A percentile compares a stretch with the other conserved stretches of the same genome.
phyloP scores from a whole-genome alignment of 1,139 yeast genomes.

The Suhomyces panamericanus region DNA sequence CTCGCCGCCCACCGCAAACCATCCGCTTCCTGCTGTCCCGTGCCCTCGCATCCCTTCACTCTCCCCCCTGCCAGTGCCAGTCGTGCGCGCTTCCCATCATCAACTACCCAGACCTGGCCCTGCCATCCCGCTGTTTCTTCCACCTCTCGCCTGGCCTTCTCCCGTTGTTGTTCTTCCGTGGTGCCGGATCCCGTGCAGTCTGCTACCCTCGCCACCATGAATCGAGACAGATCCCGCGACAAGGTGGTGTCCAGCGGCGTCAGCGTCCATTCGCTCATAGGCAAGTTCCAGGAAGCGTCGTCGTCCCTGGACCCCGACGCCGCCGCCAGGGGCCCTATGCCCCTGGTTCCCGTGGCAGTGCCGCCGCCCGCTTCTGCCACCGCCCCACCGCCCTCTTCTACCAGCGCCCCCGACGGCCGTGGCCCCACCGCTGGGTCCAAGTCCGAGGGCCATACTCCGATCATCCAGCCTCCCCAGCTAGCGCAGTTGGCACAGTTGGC shows the following conservation, averaged over 20 bases:
- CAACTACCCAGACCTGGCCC: not conserved
- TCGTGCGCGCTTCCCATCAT: conserved; percentile 5
- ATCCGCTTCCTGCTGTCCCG: too few relatives aligned
- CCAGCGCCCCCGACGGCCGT: not conserved
- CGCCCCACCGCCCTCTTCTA: not conserved
- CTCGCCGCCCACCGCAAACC: too few relatives aligned
- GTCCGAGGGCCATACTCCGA: conserved; percentile 5
- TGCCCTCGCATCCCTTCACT: not conserved
- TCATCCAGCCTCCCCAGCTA: conserved; percentile 1
- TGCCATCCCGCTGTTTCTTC: not conserved
- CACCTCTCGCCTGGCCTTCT: not conserved
- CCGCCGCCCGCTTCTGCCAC: not conserved
- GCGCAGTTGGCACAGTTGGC: not conserved
- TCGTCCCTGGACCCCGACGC: conserved; percentile 2
- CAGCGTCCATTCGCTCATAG: conserved; percentile 20
- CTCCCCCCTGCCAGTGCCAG: conserved; percentile 3
- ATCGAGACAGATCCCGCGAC: conserved; percentile 8
- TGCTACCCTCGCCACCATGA: conserved; percentile 4
- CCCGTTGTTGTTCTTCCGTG: not conserved
- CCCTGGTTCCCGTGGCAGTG: conserved; percentile 1
- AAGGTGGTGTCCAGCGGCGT: conserved; percentile 10
- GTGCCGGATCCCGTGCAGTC: conserved; percentile 1
- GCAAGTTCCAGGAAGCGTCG: conserved; percentile 12
- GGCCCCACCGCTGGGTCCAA: not conserved
- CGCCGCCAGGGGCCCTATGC: not conserved